phyloP scores from a whole-genome alignment of 2,329 filamentous ascomycete genomes.

The Cytospora chrysosperma region DNA sequence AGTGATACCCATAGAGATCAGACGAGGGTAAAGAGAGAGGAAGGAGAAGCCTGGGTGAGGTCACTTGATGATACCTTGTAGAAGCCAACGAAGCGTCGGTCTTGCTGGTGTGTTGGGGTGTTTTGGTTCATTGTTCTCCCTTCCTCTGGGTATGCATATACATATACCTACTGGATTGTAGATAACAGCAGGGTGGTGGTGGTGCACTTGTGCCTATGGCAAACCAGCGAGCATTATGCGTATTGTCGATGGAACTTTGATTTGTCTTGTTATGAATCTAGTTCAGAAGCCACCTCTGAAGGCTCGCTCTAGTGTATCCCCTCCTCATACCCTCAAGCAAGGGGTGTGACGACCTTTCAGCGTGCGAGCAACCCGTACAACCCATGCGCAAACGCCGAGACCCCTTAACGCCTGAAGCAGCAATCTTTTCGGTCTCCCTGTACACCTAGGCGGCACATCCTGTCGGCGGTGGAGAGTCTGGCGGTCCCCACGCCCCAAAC shows the following conservation, averaged over 20 bases:
- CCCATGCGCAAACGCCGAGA: not conserved
- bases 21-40: too few relatives aligned
- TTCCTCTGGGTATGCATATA: not conserved
- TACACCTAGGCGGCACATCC: not conserved
- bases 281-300: not conserved
- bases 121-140: not conserved
- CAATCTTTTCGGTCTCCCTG: not conserved
- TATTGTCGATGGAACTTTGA: not conserved
- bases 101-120: not conserved
- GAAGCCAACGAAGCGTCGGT: not conserved
- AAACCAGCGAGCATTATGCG: not conserved
- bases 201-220: not conserved
- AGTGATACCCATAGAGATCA: conserved; percentile 18
- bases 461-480: not conserved
- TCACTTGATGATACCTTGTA: not conserved
- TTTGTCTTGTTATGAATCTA: not conserved
- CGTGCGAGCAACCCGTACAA: not conserved
- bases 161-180: not conserved
- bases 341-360: not conserved
- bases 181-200: not conserved
- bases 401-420: not conserved
- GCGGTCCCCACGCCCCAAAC: not conserved
- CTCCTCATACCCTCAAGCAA: not conserved
- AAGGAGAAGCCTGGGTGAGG: not conserved
- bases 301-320: too few relatives aligned